Evolutionary conservation across 1,284 basidiomycete species (phyloP), one percentile per base, ranked within the genome.

Genomic region (Rhodotorula sp.): DNA sequence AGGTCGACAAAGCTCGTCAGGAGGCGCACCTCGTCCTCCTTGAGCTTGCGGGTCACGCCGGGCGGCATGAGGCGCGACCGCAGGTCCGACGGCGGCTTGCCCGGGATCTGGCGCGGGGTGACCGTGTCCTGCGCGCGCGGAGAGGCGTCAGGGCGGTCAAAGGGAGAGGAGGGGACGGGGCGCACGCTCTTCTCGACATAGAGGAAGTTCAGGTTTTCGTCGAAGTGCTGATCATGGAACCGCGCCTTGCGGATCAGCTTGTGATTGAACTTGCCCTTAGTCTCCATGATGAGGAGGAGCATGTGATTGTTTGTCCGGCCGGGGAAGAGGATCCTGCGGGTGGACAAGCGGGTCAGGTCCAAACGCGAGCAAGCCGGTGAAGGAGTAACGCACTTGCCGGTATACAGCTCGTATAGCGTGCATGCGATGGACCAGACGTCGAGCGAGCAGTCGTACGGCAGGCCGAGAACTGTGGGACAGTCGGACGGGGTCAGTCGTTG

Each of bases 371-470:
- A 39, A 29, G 51, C 29, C 22, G 29, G 0, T 6, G 4, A 10
- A 12, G 58, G 37, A 44, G 25, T 22, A 58, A 70, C 74, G 29
- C 36, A 74, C 74, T 97, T 97, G 81, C 97, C 97, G 4, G 96
- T 99, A 83, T 94, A 98, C 10, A 99, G 85, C 82, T 99, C 97
- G 82, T 95, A 99, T 13, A 99, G 85, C 9, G 97, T 99, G 82
- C 97, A 99, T 2, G 94, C 97, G 64, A 97, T 89, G 1, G 95
- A 97, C 97, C 97, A 99, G 56, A 97, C 88, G 80, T 99, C 97
- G 51, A 99, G 87, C 0, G 94, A 87, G 21, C 91, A 89, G 82
- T 98, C 97, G 80, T 97, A 98, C 0, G 94, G 92, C 54, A 92
- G 88, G 27, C 97, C 97, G 64, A 99, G 88, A 79, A 99, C 94